Base-by-base conservation (phyloP, 169 alveolate genomes). In the Pseudocohnilembus persalinus region DNA sequence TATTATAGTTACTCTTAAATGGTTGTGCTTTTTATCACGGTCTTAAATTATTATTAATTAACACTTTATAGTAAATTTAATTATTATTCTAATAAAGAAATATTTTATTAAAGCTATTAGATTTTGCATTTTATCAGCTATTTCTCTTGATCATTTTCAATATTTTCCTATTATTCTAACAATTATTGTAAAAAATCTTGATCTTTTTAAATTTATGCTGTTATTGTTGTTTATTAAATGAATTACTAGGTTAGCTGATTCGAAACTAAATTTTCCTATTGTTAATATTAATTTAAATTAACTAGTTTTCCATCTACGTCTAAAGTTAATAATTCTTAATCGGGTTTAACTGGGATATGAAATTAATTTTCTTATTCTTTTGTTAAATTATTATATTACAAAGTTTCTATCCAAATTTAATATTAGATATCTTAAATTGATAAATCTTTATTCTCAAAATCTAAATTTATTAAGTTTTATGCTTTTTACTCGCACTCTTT, bases 361-460 rank as follows among this genome's bases (percentile, higher is more conserved):
- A 33, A 77, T 32, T 63, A 31, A 24, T 77, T 31, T 33, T 31
- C 29, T 1, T 77, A 28, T 1, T 77, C 33, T 77, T 31, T 33
- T 28, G 30, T 72, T 31, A 77, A 77, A 26, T 20, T 33, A 29
- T 63, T 63, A 27, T 77, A 72, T 31, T 31, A 77, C 0, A 33
- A 33, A 6, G 63, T 27, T 77, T 77, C 82, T 77, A 31, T 63
- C 34, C 63, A 77, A 26, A 77, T 77, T 77, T 63, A 64, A 32
- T 77, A 63, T 34, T 79, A 49, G n/a, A 79, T 29, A n/a, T 49
- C 74, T 25, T 79, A 74, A 49, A 79, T 49, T 26, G 33, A 49
- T 20, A 79, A 49, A 29, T 79, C 31, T 49, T 79, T 73, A 29
- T 72, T 29, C 63, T 79, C 84, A 31, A 79, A 79, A 63, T 79